phyloP scores from a whole-genome alignment of 2,329 filamentous ascomycete genomes.

The Colletotrichum sp. region DNA sequence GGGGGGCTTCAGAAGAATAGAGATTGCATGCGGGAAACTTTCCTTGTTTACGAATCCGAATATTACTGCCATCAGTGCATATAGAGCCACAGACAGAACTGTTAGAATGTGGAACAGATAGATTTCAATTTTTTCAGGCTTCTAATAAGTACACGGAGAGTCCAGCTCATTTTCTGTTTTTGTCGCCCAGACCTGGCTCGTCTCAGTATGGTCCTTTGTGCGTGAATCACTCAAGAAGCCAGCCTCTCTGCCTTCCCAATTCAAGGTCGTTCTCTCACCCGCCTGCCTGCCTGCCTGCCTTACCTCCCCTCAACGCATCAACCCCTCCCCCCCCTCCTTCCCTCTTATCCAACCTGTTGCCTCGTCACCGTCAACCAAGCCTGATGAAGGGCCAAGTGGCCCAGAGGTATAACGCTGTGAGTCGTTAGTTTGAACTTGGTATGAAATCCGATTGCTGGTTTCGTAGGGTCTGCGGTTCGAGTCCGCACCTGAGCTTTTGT shows the following conservation, averaged over 20 bases:
- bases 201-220: neutral
- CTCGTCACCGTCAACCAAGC: neutral
- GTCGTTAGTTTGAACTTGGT: neutral
- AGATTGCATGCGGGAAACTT: neutral
- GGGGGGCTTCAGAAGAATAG: neutral
- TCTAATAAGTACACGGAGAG: neutral
- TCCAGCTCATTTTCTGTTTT: neutral
- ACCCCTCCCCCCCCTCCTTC: neutral
- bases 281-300: too few relatives aligned
- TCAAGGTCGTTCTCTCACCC: neutral
- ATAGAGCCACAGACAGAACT: constrained; percentile 12
- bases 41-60: neutral
- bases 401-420: neutral
- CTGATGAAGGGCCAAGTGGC: neutral
- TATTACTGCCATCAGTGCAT: constrained; percentile 1
- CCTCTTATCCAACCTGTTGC: neutral
- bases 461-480: neutral
- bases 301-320: neutral
- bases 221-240: neutral
- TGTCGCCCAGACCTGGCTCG: neutral
- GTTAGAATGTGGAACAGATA: constrained; percentile 10
- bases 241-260: neutral
- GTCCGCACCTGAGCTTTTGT: neutral
- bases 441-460: neutral
- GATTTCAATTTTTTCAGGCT: neutral